Evolutionary conservation across 2,329 filamentous ascomycete genomes (phyloP), one percentile per base, ranked within the genome.

Genomic region (Myriosclerotinia duriaeana): DNA sequence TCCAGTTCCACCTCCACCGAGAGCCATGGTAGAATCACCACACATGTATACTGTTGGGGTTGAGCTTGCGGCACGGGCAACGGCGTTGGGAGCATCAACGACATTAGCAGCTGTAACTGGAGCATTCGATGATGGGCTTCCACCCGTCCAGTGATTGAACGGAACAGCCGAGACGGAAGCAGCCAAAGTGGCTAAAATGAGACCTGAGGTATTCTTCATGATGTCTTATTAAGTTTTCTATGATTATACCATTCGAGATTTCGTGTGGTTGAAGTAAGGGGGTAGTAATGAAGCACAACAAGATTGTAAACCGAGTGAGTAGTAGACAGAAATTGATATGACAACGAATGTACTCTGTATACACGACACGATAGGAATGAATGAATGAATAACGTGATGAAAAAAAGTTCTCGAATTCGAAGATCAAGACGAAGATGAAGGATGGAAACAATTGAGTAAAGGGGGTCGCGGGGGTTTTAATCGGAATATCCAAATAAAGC

Each of bases 21-120:
- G 76, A 2, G 84, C 84, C 84, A 87, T 88, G 1, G 86, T 88
- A n/a, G 83, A 86, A 73, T 89, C 86, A 44, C 86, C 86, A 12
- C 83, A 83, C 53, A 87, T 78, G 71, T 85, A 85, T 22, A 86
- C 78, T 1, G 80, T 85, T 15, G 73, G 72, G 17, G 63, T 36
- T 20, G 53, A 15, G 53, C 42, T 26, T 36, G 53, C 40, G 1
- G 34, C 59, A 15, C 6, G 40, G 46, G 20, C 55, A 26, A 52
- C 36, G 6, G 17, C 4, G 14, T 15, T 44, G 9, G 26, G 55
- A 48, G 26, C 30, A 34, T 34, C 30, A 34, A 34, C 30, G 30
- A 34, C 5, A 5, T 34, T 34, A 4, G 30, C 52, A 11, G 30
- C 50, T 36, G 26, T 17, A 20, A 22, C 14, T 26, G 38, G 20